These are phyloP conservation scores for Dryas alaskensis DNA, from an alignment of 306 rosid genomes.

Conservation along the genomic window DNA sequence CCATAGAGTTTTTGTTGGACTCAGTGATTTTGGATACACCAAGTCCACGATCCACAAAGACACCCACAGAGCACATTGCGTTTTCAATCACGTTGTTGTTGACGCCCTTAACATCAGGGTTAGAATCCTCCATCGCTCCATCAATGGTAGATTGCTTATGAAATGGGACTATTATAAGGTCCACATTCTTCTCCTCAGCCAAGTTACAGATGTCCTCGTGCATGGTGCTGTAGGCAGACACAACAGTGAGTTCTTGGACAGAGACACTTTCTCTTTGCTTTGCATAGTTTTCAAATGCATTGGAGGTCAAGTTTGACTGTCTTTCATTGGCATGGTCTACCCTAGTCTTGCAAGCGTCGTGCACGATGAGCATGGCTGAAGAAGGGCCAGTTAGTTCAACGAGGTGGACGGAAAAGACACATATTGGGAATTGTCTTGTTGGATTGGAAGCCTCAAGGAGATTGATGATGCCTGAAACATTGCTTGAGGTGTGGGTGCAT, in stretches of 20 bases:
- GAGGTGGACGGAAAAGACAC: conserved; percentile 33
- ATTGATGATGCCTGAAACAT: conserved; percentile 33
- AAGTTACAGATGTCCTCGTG: conserved; percentile 47
- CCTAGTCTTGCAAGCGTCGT: conserved; percentile 29
- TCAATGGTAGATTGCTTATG: conserved; percentile 25
- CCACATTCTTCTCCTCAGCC: conserved; percentile 36
- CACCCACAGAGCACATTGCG: conserved; percentile 35
- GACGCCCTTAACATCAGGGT: conserved; percentile 27
- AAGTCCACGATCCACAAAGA: conserved; percentile 44
- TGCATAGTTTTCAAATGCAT: conserved; percentile 29
- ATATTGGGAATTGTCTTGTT: conserved; percentile 26
- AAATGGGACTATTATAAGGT: conserved; percentile 34
- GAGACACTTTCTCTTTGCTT: neutral
- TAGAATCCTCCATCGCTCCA: conserved; percentile 32
- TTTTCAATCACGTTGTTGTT: conserved; percentile 32
- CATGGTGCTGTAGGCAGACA: conserved; percentile 45
- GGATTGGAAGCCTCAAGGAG: conserved; percentile 43
- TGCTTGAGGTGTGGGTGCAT: conserved; percentile 30
- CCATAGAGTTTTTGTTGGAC: neutral
- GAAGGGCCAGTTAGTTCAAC: conserved; percentile 34
- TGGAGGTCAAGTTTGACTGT: neutral
- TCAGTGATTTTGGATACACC: neutral
- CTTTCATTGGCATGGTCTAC: neutral
- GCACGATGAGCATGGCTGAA: conserved; percentile 45
- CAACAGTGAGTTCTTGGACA: conserved; percentile 34